Conservation (phyloP, 306 rosid genomes). For the Prunus campanulata region DNA sequence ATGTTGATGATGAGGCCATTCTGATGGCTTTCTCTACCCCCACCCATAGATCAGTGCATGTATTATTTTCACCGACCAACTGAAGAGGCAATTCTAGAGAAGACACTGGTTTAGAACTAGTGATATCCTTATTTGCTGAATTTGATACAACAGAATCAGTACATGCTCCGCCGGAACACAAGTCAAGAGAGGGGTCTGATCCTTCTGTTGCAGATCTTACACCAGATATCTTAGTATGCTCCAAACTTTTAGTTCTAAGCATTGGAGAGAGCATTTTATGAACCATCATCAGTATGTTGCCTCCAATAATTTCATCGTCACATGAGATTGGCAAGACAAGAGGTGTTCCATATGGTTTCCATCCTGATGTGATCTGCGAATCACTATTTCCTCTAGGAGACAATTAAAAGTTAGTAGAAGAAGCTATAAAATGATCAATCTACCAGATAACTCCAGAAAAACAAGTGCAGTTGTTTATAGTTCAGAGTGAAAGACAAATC, state of each 20-base stretch:
- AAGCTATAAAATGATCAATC: background rate
- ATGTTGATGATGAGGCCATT: constrained; percentile 45
- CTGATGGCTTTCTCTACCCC: constrained; percentile 70
- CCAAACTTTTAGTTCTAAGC: constrained; percentile 50
- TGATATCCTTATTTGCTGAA: constrained; percentile 44
- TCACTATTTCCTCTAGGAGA: constrained; percentile 52
- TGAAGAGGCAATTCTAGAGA: constrained; percentile 64
- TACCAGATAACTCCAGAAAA: background rate
- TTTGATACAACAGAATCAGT: constrained; percentile 35
- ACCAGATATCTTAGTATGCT: constrained; percentile 45
- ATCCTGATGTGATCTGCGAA: constrained; percentile 64
- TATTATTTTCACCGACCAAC: constrained; percentile 67
- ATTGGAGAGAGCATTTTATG: constrained; percentile 68
- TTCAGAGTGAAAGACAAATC: background rate
- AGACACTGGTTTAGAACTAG: constrained; percentile 38
- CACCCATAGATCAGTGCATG: constrained; percentile 75
- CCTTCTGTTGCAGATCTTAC: constrained; percentile 36
- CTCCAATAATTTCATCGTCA: constrained; percentile 62
- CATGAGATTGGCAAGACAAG: constrained; percentile 64
- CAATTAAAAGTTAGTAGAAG: constrained; percentile 8
- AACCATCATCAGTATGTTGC: constrained; percentile 63
- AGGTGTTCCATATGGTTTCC: constrained; percentile 86
- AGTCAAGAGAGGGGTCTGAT: constrained; percentile 30
- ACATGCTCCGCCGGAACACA: constrained; percentile 35
- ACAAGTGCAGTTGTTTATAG: background rate